A percentile compares a stretch with the other conserved stretches of the same genome.
These are phyloP conservation scores for Parmelia sp. DNA, from an alignment of 495 filamentous ascomycete genomes.

Conservation along the genomic window DNA sequence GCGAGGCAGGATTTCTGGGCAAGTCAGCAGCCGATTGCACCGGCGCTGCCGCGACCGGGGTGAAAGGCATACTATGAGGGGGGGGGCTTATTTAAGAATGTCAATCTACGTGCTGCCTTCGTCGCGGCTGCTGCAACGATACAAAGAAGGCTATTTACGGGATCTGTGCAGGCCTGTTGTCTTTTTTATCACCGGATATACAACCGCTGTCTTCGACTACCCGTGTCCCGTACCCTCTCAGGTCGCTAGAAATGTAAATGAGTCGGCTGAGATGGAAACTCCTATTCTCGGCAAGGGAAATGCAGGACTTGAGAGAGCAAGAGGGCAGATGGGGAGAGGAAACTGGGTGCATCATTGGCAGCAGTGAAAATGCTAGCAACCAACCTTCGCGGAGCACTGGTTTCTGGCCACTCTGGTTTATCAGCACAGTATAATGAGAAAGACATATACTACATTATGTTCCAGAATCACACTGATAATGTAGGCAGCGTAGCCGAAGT, in stretches of 20 bases:
- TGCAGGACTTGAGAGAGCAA: background rate
- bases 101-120: background rate
- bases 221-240: background rate
- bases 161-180: background rate
- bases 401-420: too few species aligned
- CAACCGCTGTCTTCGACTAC: background rate
- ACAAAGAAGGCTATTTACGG: background rate
- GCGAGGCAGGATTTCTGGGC: background rate
- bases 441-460: too few species aligned
- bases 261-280: background rate
- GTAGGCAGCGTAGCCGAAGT: background rate
- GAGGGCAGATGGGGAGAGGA: background rate
- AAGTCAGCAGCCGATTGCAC: background rate
- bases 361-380: background rate
- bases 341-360: background rate
- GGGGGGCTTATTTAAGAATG: background rate
- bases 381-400: background rate
- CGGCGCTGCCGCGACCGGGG: background rate
- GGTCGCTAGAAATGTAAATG: background rate
- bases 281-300: background rate
- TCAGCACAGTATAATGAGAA: too few species aligned
- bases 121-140: background rate
- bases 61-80: background rate
- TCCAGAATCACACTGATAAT: background rate
- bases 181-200: background rate